Evolutionary conservation across 306 rosid species (phyloP).

Genomic region (Astragalus membranaceus): DNA sequence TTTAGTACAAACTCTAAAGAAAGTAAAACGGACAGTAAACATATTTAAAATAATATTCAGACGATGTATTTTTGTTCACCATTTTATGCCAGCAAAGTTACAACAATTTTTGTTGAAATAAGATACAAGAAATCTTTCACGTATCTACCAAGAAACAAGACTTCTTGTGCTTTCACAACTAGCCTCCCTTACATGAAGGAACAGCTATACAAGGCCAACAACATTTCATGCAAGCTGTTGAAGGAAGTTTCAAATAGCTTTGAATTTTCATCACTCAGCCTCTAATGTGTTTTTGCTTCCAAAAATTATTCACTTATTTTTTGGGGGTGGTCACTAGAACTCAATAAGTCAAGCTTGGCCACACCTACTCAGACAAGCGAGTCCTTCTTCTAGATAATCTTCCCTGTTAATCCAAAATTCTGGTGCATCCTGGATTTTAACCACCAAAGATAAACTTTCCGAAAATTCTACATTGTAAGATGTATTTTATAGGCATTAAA

Average conservation of each 20-base stretch:
- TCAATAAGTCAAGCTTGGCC: constrained; percentile 71
- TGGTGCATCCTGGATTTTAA: constrained; percentile 80
- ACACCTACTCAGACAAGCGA: constrained; percentile 78
- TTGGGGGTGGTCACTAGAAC: constrained; percentile 22
- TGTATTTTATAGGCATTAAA: too few species aligned
- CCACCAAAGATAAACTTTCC: constrained; percentile 26
- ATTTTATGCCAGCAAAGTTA: constrained; percentile 9
- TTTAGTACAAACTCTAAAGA: constrained; percentile 7
- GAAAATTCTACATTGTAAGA: too few species aligned
- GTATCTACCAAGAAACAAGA: constrained; percentile 23
- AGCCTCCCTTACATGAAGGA: constrained; percentile 2
- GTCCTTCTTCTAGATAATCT: constrained; percentile 95
- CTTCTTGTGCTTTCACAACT: constrained; percentile 7
- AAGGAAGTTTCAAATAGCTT: constrained; percentile 23
- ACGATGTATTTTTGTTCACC: constrained; percentile 3
- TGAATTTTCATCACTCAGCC: constrained; percentile 24
- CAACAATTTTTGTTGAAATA: constrained; percentile 19
- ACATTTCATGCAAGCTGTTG: constrained; percentile 9
- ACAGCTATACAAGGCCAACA: constrained; percentile 14
- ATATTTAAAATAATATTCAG: constrained; percentile 9
- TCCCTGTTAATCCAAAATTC: constrained; percentile 97
- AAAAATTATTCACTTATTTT: constrained; percentile 12
- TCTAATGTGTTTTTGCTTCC: constrained; percentile 25
- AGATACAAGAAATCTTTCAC: constrained; percentile 19
- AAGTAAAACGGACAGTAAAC: not conserved